Conservation (phyloP, 139 green algal species). For the Nannochloris sp. region DNA sequence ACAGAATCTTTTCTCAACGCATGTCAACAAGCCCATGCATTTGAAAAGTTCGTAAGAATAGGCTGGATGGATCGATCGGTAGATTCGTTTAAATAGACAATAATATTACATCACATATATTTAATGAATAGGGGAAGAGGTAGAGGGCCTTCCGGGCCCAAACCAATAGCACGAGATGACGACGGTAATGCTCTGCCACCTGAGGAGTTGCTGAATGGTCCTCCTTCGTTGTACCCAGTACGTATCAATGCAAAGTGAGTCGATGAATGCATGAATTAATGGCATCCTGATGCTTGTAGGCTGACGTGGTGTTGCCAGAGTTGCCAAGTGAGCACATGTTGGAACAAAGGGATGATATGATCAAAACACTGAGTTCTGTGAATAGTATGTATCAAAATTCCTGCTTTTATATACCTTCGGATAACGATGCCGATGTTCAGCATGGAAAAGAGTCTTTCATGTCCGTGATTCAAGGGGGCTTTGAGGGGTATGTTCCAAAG, state of each 20-base stretch:
- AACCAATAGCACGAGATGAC: slow-evolving; percentile 5
- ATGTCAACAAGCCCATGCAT: too few species aligned
- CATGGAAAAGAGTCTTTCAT: background rate
- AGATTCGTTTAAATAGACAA: background rate
- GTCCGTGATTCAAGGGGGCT: background rate
- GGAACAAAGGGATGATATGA: background rate
- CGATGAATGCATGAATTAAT: too few species aligned
- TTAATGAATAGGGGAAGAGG: slow-evolving; percentile 8
- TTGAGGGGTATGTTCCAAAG: background rate
- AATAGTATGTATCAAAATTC: slow-evolving; percentile 1
- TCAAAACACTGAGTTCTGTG: background rate
- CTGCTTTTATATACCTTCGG: background rate
- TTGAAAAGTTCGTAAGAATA: too few species aligned
- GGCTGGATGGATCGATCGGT: too few species aligned
- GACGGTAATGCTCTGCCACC: slow-evolving; percentile 5
- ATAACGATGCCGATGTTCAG: background rate
- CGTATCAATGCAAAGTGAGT: background rate
- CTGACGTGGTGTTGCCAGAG: background rate
- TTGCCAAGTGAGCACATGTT: background rate
- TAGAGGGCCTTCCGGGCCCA: background rate
- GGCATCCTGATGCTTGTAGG: background rate
- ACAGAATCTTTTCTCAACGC: too few species aligned
- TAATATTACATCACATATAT: background rate
- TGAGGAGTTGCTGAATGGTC: background rate
- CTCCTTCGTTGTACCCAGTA: slow-evolving; percentile 7